Base-by-base conservation (phyloP, 371 early-diverging fungal species). In the Mucor plumbeus region DNA sequence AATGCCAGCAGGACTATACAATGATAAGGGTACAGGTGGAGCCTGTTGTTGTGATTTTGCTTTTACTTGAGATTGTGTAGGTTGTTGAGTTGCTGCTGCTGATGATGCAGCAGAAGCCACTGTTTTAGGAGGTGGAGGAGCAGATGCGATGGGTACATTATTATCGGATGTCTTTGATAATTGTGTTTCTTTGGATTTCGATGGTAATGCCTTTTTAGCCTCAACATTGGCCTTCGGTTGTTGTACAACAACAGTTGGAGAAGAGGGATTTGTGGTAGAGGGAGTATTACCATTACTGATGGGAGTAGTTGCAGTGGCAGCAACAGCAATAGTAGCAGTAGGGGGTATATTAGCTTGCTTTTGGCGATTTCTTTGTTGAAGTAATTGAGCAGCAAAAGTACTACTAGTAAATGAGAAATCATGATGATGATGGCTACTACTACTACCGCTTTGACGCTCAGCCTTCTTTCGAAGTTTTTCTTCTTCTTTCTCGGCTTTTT, bases 1-100 rank as follows among this genome's bases (percentile, higher is more conserved):
- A 11, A 89, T 85, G 5, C 74, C 80, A 31, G 71, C 72, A 7
- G 71, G 57, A 64, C 62, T 76, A n/a, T 73, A 74, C 2, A 80
- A 44, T 0, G 74, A 73, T 15, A 72, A 63, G 1, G 78, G 63
- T 6, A 60, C 59, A 13, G 65, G 38, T 50, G 31, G 33, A 71
- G 34, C 36, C 61, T 55, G 74, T 21, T 69, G 67, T 65, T 47
- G 56, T 48, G 17, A 26, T 65, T 54, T 50, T 53, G 41, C 15
- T 66, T 44, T 50, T 59, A 36, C 69, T 73, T 64, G 61, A 6
- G 65, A n/a, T n/a, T 34, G 33, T 31, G 36, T 26, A 19, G 39
- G 36, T 15, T 40, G 61, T 47, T 31, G 21, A 5, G 54, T 1
- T 38, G 67, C 19, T 31, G 68, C 19, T 26, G 64, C 13, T 31